Conservation (phyloP, 208 protist genomes). For the Tritrichomonas musculus region DNA sequence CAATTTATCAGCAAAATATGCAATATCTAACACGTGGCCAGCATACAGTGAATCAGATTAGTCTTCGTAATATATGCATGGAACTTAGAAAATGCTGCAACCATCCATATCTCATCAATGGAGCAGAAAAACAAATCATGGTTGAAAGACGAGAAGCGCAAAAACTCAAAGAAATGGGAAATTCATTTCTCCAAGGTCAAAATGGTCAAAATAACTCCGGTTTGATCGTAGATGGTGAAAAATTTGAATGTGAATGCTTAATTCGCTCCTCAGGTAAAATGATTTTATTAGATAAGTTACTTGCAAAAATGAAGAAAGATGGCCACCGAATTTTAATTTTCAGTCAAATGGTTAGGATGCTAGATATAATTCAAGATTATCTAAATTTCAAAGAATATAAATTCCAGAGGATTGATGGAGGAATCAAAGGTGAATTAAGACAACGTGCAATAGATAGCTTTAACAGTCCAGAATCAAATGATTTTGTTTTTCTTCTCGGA, state of each 20-base stretch:
- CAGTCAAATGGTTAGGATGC: conserved; percentile 75
- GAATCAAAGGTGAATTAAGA: conserved; percentile 23
- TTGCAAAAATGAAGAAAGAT: conserved; percentile 44
- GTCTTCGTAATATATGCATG: conserved; percentile 55
- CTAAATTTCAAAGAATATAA: conserved; percentile 57
- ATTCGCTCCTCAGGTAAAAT: conserved; percentile 67
- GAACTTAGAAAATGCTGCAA: conserved; percentile 81
- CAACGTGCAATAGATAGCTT: conserved; percentile 47
- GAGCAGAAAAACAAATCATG: conserved; percentile 27
- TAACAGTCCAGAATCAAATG: conserved; percentile 18
- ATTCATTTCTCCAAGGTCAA: not conserved
- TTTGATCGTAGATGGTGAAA: not conserved
- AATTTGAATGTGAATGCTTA: conserved; percentile 37
- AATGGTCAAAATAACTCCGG: too few relatives aligned
- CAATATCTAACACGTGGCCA: conserved; percentile 40
- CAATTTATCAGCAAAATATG: conserved; percentile 54
- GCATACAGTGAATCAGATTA: not conserved
- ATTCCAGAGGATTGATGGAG: conserved; percentile 76
- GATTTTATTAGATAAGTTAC: conserved; percentile 69
- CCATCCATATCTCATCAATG: conserved; percentile 64
- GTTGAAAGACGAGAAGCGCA: not conserved
- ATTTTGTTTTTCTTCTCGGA: conserved; percentile 52
- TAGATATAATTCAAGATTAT: conserved; percentile 82
- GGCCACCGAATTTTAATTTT: conserved; percentile 86
- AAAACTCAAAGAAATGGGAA: not conserved